These are phyloP conservation scores for Saccharata proteae DNA, from an alignment of 2,329 filamentous ascomycete species.

Conservation along the genomic window DNA sequence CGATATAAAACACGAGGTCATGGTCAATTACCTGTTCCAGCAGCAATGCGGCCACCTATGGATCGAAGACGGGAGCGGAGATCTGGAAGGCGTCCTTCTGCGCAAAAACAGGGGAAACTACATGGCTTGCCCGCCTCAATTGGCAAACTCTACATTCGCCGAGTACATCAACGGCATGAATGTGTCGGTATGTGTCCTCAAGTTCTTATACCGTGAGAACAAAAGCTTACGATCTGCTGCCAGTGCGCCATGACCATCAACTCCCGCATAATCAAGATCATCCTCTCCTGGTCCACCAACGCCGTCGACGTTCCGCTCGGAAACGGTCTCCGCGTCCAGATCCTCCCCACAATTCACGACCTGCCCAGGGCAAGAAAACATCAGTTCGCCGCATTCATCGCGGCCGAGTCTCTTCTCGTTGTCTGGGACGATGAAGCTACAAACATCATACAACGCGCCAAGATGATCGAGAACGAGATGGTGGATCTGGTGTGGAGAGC, in stretches of 20 bases:
- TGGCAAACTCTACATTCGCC: constrained; percentile 52
- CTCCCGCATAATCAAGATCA: constrained; percentile 67
- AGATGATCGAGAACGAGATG: constrained; percentile 61
- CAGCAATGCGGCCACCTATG: constrained; percentile 65
- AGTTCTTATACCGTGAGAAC: not conserved
- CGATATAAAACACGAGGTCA: constrained; percentile 69
- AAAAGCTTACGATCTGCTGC: constrained; percentile 8
- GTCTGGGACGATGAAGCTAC: constrained; percentile 75
- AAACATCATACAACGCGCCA: constrained; percentile 56
- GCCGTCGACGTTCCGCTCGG: constrained; percentile 63
- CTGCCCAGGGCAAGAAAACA: constrained; percentile 60
- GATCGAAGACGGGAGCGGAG: constrained; percentile 57
- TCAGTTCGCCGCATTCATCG: constrained; percentile 70
- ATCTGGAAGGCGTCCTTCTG: constrained; percentile 60
- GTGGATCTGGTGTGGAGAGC: constrained; percentile 67
- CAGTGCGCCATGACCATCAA: constrained; percentile 72
- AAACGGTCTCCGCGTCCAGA: constrained; percentile 69
- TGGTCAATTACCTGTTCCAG: constrained; percentile 74
- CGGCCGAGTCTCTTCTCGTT: constrained; percentile 55
- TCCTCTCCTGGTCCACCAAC: constrained; percentile 59
- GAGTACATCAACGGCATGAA: constrained; percentile 56
- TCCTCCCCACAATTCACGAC: constrained; percentile 61
- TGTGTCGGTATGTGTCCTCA: constrained; percentile 44
- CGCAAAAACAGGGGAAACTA: constrained; percentile 57
- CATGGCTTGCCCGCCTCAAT: constrained; percentile 57